These are phyloP conservation scores for Aspergillus ochraceus DNA, from an alignment of 2,329 filamentous ascomycete species.

Conservation along the genomic window DNA sequence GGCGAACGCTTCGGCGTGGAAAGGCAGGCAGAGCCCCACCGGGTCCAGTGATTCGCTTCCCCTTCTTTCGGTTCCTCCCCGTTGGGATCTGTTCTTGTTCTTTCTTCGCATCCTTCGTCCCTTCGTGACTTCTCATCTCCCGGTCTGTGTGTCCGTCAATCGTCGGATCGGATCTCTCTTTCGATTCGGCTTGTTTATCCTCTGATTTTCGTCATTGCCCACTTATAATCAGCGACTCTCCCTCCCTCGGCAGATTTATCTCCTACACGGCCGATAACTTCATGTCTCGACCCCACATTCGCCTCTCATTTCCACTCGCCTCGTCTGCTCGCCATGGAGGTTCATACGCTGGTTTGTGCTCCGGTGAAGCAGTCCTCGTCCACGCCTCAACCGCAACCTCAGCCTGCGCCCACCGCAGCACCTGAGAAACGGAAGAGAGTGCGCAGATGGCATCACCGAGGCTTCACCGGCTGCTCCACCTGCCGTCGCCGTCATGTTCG, in stretches of 20 bases:
- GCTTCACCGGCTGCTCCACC: constrained; percentile 43
- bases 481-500: constrained; percentile 42
- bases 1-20: background rate
- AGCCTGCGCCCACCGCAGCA: constrained; percentile 9
- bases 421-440: constrained; percentile 33
- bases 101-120: background rate
- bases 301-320: constrained; percentile 7
- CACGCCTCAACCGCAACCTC: constrained; percentile 10
- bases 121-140: too few relatives aligned
- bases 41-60: background rate
- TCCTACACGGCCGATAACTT: constrained; percentile 10
- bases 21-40: background rate
- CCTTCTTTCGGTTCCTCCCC: background rate
- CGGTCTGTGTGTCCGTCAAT: background rate
- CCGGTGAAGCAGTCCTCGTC: constrained; percentile 17
- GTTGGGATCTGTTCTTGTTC: background rate
- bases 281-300: constrained; percentile 25
- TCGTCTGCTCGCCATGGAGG: constrained; percentile 29
- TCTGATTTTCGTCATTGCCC: background rate
- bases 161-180: background rate
- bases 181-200: background rate
- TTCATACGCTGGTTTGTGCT: constrained; percentile 24
- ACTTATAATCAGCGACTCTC: background rate
- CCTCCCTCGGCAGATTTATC: background rate
- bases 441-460: constrained; percentile 43